These are phyloP conservation scores for Aspergillus thermomutatus DNA, from an alignment of 2,329 filamentous ascomycete genomes.

Conservation along the genomic window DNA sequence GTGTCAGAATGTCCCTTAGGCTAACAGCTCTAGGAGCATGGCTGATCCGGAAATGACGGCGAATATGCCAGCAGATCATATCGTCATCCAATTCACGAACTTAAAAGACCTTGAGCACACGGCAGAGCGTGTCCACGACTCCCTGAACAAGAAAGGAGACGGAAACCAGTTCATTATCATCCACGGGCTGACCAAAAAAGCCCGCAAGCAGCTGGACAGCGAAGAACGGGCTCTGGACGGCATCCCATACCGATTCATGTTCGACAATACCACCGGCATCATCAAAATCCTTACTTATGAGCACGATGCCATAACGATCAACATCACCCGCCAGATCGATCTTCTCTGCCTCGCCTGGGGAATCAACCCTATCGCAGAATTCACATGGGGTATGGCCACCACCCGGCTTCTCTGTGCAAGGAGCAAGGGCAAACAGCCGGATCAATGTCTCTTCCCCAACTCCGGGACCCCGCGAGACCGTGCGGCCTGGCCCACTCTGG, in stretches of 20 bases:
- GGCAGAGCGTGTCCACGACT: neutral
- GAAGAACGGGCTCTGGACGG: neutral
- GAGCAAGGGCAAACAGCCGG: neutral
- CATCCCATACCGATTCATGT: neutral
- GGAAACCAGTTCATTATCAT: neutral
- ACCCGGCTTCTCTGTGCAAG: neutral
- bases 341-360: neutral
- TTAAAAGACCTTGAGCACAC: neutral
- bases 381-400: neutral
- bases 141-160: neutral
- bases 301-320: neutral
- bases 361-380: neutral
- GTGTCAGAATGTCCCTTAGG: neutral
- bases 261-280: neutral
- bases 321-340: neutral
- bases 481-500: neutral
- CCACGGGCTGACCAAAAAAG: neutral
- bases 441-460: neutral
- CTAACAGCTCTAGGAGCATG: neutral
- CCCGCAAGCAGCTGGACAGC: neutral
- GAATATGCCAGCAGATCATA: neutral
- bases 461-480: constrained; percentile 3
- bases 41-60: neutral
- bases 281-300: neutral
- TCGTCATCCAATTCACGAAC: neutral